Evolutionary conservation across 1,284 basidiomycete species (phyloP).

Genomic region (Porphyrellus sp.): DNA sequence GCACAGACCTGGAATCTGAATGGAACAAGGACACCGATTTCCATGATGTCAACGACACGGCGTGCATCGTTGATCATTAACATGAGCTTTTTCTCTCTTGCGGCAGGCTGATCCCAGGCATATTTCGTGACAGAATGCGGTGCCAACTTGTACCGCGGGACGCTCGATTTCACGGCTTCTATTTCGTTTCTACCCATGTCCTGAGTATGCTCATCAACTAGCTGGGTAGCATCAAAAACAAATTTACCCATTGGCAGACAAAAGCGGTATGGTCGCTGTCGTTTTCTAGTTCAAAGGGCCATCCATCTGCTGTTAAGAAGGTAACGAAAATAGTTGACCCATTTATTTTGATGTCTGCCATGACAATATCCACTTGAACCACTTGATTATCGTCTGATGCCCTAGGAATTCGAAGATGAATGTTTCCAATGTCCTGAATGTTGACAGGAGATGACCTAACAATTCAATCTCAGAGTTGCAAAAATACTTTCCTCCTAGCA

Average conservation of each 20-base stretch:
- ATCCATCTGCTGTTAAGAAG: constrained; percentile 69
- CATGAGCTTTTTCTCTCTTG: constrained; percentile 77
- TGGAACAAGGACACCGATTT: constrained; percentile 91
- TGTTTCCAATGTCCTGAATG: constrained; percentile 86
- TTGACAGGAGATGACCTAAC: constrained; percentile 89
- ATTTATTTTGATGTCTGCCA: constrained; percentile 82
- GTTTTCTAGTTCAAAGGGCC: constrained; percentile 93
- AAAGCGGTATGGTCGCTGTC: constrained; percentile 73
- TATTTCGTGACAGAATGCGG: constrained; percentile 65
- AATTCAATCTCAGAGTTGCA: constrained; percentile 5
- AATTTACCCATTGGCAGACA: constrained; percentile 73
- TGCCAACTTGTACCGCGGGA: constrained; percentile 53
- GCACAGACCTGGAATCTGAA: constrained; percentile 76
- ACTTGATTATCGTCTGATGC: constrained; percentile 41
- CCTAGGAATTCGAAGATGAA: constrained; percentile 69
- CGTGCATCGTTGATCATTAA: constrained; percentile 64
- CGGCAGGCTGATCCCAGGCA: constrained; percentile 94
- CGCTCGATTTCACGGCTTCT: constrained; percentile 34
- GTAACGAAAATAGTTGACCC: constrained; percentile 89
- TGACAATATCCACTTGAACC: constrained; percentile 63
- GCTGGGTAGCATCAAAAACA: neutral
- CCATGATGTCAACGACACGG: constrained; percentile 89
- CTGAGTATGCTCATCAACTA: constrained; percentile 35
- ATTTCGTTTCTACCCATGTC: constrained; percentile 47
- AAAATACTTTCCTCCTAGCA: neutral